Conservation (phyloP, 257 asterid species). For the Leptodermis oblonga region DNA sequence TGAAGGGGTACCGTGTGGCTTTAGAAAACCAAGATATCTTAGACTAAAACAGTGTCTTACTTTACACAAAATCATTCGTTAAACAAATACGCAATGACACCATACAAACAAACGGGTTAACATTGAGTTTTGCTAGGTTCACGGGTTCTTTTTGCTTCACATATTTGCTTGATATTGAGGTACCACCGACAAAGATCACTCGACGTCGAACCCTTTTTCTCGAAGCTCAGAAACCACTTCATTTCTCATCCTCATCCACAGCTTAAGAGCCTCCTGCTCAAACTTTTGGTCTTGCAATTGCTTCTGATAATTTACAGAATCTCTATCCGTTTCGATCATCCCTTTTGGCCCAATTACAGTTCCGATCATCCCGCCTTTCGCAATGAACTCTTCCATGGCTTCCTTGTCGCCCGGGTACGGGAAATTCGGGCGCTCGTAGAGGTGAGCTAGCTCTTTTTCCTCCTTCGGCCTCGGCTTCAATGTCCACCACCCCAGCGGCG, state of each 20-base stretch:
- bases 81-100: too few species aligned
- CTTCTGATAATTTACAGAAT: constrained; percentile 57
- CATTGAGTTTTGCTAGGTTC: too few species aligned
- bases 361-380: constrained; percentile 96
- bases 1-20: neutral
- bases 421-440: constrained; percentile 67
- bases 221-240: constrained; percentile 73
- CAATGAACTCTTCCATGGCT: constrained; percentile 85
- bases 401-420: constrained; percentile 89
- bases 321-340: constrained; percentile 54
- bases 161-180: too few species aligned
- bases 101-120: too few species aligned
- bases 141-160: too few species aligned
- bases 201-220: constrained; percentile 68
- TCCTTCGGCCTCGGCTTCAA: constrained; percentile 81
- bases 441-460: constrained; percentile 77
- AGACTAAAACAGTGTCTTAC: neutral
- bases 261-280: constrained; percentile 80
- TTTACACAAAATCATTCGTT: too few species aligned
- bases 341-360: constrained; percentile 94
- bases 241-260: constrained; percentile 86
- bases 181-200: constrained; percentile 17
- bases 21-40: neutral
- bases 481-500: constrained; percentile 96
- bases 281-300: constrained; percentile 83